Base-by-base conservation (phyloP, 495 filamentous ascomycete species). In the Tuber aestivum region DNA sequence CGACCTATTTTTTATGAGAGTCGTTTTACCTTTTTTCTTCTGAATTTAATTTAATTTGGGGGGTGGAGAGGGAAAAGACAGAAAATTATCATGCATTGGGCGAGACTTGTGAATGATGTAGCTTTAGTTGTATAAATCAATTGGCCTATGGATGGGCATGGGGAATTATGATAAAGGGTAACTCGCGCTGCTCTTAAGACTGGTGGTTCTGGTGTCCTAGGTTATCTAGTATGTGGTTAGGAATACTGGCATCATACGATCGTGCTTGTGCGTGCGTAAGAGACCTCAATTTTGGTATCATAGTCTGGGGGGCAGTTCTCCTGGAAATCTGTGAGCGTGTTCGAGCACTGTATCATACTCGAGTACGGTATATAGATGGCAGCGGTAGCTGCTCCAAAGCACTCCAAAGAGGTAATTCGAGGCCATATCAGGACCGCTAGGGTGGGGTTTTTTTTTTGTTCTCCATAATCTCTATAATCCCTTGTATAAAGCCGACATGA, bases 81-180 rank as follows among this genome's bases (percentile, higher is more conserved):
- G 1, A 16, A 20, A 18, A 8, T 35, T 3, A 1, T 65, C 14
- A 14, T 18, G 27, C 56, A 35, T 35, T 65, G 27, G 56, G 27
- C 16, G 56, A 65, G 27, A 65, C 16, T 16, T 65, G 56, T 65
- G 56, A 65, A 65, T 65, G 56, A 65, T 65, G 56, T 65, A 65
- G 56, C 32, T 65, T 65, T 65, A 65, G 56, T 35, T 65, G 56
- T 65, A 65, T 65, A 65, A 65, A 65, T 35, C 12, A 35, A 65
- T 1, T 32, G 56, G 27, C 56, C 27, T 65, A 18, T 65, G 27
- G 56, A 2, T 1, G 27, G 14, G 56, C 16, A 32, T 65, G 35
- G 56, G 16, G 56, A 35, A 14, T 61, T 32, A 32, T 61, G 50
- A 61, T 61, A 65, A 18, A 20, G 18, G 8, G 27, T 65, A 32